Conservation (phyloP, 2,329 filamentous ascomycete genomes). For the Ceratocystis ficicola region DNA sequence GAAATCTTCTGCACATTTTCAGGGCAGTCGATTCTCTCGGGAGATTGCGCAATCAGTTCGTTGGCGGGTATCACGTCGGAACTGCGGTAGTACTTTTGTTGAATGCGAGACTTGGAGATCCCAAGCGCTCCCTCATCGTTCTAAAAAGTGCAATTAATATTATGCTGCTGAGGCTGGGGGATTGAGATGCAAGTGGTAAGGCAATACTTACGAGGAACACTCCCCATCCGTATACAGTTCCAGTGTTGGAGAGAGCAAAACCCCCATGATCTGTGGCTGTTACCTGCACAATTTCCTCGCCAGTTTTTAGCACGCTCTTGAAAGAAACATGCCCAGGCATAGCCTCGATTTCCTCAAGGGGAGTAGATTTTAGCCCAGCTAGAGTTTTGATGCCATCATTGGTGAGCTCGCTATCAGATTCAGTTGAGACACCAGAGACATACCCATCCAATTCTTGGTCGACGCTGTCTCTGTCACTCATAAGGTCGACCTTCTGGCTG, state of each 20-base stretch:
- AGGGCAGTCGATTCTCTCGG: conserved; percentile 38
- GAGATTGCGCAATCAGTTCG: conserved; percentile 24
- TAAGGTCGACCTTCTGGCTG: background rate
- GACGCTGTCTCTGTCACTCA: background rate
- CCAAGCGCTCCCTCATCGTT: conserved; percentile 40
- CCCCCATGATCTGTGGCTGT: conserved; percentile 50
- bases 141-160: conserved; percentile 21
- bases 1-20: conserved; percentile 40
- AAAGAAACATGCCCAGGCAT: conserved; percentile 27
- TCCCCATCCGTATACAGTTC: conserved; percentile 54
- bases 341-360: conserved; percentile 26
- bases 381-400: conserved; percentile 39
- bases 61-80: conserved; percentile 12
- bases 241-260: conserved; percentile 49
- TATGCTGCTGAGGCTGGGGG: background rate
- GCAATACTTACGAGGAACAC: conserved; percentile 41
- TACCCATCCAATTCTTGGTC: background rate
- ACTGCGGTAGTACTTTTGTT: conserved; percentile 9
- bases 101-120: conserved; percentile 32
- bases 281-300: conserved; percentile 42
- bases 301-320: conserved; percentile 39
- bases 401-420: conserved; percentile 24
- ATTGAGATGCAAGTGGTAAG: background rate
- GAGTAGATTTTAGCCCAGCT: conserved; percentile 48
- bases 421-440: background rate